Evolutionary conservation across 306 rosid genomes (phyloP), one percentile per base, ranked within the genome.

Genomic region (Mimosa pudica): DNA sequence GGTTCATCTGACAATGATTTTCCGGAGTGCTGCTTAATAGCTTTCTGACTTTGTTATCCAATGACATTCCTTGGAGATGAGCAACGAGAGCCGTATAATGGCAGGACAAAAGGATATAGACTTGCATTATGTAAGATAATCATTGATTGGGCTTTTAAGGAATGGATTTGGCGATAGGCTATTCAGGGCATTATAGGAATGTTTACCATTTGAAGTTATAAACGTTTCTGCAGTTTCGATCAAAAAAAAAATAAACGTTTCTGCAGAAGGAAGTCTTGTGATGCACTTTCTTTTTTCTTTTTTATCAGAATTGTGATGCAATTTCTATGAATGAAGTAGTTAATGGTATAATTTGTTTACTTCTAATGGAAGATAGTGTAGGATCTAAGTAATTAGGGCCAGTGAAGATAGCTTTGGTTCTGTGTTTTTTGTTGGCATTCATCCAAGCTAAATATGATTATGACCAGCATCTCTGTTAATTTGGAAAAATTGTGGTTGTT

Each of bases 31-130:
- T 38, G 42, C 42, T 38, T 64, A 18, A 36, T 10, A 33, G 14
- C 80, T n/a, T 10, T 63, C 18, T 24, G 75, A 35, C 57, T 64
- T 44, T 52, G 44, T 41, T 74, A 52, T 51, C 65, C 75, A 44
- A 42, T 52, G 41, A 10, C 75, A 51, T 65, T 41, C 30, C 10
- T 30, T 64, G 41, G 70, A 44, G 49, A 30, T 30, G 41, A 58
- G 51, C 20, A 42, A 11, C 41, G 44, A 42, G 70, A 66, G 42
- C 42, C n/a, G 41, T 54, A 80, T 36, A 54, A 44, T 9, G 54
- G 42, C 5, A 18, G 76, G 33, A 61, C 41, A 61, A 30, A 61
- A 9, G 66, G 66, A 61, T 10, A 30, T 4, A 61, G 17, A 30
- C 67, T 41, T 63, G 16, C 20, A 6, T 20, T 64, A 24, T 73